These are phyloP conservation scores for Malus fusca DNA, from an alignment of 306 rosid genomes.

Conservation along the genomic window DNA sequence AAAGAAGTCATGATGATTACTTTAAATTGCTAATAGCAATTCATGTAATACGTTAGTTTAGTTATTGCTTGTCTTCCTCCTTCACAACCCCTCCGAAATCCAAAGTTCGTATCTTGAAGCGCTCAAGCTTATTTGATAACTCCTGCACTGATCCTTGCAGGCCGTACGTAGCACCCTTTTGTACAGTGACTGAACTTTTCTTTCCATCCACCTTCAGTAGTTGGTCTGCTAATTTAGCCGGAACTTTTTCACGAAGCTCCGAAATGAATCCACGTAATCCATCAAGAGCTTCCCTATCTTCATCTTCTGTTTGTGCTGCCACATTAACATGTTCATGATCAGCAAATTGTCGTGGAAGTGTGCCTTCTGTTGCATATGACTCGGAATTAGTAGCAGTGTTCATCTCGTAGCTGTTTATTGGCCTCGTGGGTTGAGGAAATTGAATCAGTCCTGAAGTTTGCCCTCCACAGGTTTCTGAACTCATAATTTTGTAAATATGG, in stretches of 20 bases:
- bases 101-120: constrained; percentile 23
- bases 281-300: not conserved
- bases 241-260: constrained; percentile 1
- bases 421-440: constrained; percentile 16
- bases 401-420: not conserved
- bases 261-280: not conserved
- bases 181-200: not conserved
- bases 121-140: constrained; percentile 4
- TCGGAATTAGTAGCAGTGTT: not conserved
- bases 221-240: not conserved
- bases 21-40: not conserved
- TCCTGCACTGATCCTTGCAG: not conserved
- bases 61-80: constrained; percentile 5
- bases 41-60: not conserved
- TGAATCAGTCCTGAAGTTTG: not conserved
- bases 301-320: not conserved
- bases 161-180: not conserved
- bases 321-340: not conserved
- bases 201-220: not conserved
- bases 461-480: not conserved
- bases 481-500: not conserved
- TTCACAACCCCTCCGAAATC: constrained; percentile 5
- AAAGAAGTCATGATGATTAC: not conserved
- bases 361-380: not conserved
- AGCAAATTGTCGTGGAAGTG: not conserved